Conservation (phyloP, 352 stramenopile species). For the Pythium biforme region DNA sequence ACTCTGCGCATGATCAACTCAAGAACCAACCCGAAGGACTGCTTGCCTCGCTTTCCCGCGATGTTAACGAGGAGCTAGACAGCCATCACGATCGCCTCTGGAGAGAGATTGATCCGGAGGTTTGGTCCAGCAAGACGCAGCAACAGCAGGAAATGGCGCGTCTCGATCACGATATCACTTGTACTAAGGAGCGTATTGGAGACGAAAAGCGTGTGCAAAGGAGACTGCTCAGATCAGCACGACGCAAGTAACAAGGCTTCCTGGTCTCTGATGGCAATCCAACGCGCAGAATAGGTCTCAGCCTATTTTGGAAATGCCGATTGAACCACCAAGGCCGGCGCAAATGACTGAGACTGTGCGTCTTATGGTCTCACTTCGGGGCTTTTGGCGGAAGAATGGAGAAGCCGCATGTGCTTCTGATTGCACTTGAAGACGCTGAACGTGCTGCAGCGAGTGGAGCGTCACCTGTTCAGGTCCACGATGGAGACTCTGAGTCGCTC, state of each 20-base stretch:
- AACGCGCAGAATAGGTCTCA: neutral
- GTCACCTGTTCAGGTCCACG: neutral
- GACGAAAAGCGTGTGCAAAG: constrained; percentile 14
- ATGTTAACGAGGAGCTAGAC: constrained; percentile 7
- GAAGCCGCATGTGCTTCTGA: constrained; percentile 14
- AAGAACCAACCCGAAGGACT: constrained; percentile 7
- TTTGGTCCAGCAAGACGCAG: constrained; percentile 7
- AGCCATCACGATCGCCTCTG: constrained; percentile 13
- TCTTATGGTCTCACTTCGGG: neutral
- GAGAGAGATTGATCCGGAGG: constrained; percentile 16
- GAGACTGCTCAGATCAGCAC: constrained; percentile 2
- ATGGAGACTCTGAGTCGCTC: constrained; percentile 11
- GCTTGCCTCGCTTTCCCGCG: neutral
- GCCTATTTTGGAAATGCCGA: constrained; percentile 11
- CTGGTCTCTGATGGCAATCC: too few relatives aligned
- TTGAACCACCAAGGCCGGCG: too few relatives aligned
- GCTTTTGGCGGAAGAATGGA: constrained; percentile 2
- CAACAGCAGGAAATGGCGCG: neutral
- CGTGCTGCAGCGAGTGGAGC: neutral
- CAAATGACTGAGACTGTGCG: too few relatives aligned
- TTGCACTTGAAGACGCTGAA: constrained; percentile 6
- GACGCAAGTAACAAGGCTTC: constrained; percentile 1
- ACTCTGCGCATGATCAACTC: neutral
- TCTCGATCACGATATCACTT: neutral
- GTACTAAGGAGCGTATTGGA: constrained; percentile 1